phyloP scores from a whole-genome alignment of 345 rosid genomes.

The Rhizophora mangle region DNA sequence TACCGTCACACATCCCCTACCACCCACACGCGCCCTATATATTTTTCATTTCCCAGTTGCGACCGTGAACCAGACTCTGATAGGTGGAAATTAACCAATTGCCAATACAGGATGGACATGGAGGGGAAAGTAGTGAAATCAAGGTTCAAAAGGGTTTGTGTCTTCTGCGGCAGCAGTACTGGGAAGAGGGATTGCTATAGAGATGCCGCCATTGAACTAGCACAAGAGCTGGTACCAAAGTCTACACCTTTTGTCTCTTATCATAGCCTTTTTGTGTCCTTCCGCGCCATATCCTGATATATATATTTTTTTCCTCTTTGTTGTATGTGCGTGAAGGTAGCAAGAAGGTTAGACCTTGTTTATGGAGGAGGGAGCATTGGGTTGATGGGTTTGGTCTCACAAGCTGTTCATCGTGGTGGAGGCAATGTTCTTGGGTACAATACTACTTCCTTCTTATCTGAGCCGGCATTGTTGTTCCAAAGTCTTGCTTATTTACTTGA shows the following conservation, averaged over 20 bases:
- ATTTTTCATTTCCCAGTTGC: too few relatives aligned
- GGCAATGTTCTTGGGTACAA: constrained; percentile 61
- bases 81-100: too few relatives aligned
- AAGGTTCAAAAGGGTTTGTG: constrained; percentile 80
- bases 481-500: background rate
- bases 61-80: too few relatives aligned
- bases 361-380: constrained; percentile 79
- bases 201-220: constrained; percentile 80
- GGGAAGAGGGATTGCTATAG: constrained; percentile 67
- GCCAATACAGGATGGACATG: constrained; percentile 5
- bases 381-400: constrained; percentile 71
- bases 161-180: constrained; percentile 86
- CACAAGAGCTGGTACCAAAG: constrained; percentile 58
- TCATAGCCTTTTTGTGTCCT: background rate
- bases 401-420: constrained; percentile 63
- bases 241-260: background rate
- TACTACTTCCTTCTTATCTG: background rate
- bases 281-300: background rate
- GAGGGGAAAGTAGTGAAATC: constrained; percentile 37
- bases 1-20: too few relatives aligned
- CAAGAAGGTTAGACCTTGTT: constrained; percentile 57
- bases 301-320: background rate
- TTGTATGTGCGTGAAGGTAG: constrained; percentile 32
- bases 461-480: background rate
- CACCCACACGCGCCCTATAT: too few relatives aligned